Base-by-base conservation (phyloP, 768 basidiomycete species). In the Leccinum incarnatum region DNA sequence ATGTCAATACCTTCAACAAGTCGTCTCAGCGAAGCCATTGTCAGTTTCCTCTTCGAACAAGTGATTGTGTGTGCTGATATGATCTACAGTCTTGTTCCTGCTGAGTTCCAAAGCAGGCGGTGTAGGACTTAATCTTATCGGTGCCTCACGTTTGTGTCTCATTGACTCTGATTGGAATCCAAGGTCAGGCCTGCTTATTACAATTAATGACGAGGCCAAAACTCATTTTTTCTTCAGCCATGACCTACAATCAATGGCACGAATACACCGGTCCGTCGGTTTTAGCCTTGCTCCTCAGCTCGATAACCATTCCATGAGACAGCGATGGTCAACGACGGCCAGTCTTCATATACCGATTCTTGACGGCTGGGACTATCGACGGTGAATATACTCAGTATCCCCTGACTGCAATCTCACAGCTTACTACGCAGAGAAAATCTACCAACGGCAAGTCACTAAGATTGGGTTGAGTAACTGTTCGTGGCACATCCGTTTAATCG, bases 101-200 rank as follows among this genome's bases (percentile, higher is more conserved):
- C 76, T 99, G 56, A 95, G 93, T 70, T 89, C 94, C 6, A 99
- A 99, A 74, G 93, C 95, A 1, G 95, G 96, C 15, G 96, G 96
- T 11, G 90, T 94, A 32, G 96, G 96, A 4, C 83, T 99, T 51
- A 98, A 98, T 73, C 80, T 93, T 45, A 91, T 92, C 40, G 96
- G 95, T 36, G 96, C 88, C 11, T 97, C 95, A 25, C 79, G 95
- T 42, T 74, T 97, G 42, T 88, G 91, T 60, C 79, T 95, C 51
- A 78, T 96, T 40, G 95, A 97, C 72, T 90, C 88, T 19, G 94
- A 95, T 67, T 97, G 94, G 94, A 96, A 95, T 74, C 94, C 94
- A 36, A 92, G 91, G 88, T 86, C 52, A 53, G 4, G 17, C 9
- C 25, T 36, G 0, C 27, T 30, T 2, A 14, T 34, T 34, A 5